phyloP scores from a whole-genome alignment of 2,329 filamentous ascomycete genomes.

The Teratosphaeria gauchensis region DNA sequence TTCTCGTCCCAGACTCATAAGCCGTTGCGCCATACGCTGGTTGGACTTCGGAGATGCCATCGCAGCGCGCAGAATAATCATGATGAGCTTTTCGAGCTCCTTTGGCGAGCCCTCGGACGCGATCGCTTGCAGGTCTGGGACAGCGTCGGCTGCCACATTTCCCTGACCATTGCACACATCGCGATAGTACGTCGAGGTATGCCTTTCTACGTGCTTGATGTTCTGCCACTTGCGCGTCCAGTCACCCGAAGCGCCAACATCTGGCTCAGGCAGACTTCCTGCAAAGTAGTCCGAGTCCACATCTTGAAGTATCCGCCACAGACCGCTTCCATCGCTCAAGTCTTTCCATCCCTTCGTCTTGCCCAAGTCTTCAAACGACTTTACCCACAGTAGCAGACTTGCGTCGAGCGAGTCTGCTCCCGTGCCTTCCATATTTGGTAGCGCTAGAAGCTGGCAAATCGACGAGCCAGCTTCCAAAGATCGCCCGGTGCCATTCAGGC shows the following conservation, averaged over 20 bases:
- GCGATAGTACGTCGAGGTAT: slow-evolving; percentile 40
- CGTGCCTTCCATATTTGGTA: slow-evolving; percentile 11
- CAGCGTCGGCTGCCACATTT: slow-evolving; percentile 25
- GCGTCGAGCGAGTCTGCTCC: slow-evolving; percentile 16
- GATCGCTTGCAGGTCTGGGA: slow-evolving; percentile 40
- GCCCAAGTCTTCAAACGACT: slow-evolving; percentile 33
- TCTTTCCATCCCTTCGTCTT: slow-evolving; percentile 31
- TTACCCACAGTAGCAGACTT: slow-evolving; percentile 30
- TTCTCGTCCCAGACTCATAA: slow-evolving; percentile 24
- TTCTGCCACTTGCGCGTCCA: slow-evolving; percentile 47
- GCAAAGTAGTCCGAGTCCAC: slow-evolving; percentile 41
- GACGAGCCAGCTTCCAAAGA: background rate
- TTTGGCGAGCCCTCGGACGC: slow-evolving; percentile 33
- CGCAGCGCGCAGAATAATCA: slow-evolving; percentile 39
- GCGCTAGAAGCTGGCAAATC: background rate
- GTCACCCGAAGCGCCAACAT: slow-evolving; percentile 34
- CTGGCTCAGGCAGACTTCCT: slow-evolving; percentile 37
- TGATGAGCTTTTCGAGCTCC: slow-evolving; percentile 34
- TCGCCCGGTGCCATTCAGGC: background rate
- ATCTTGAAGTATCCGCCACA: slow-evolving; percentile 40
- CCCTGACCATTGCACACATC: slow-evolving; percentile 33
- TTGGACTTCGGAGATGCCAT: slow-evolving; percentile 40
- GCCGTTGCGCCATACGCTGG: slow-evolving; percentile 33
- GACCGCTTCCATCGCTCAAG: slow-evolving; percentile 37
- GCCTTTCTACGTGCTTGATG: slow-evolving; percentile 41